Evolutionary conservation across 495 filamentous ascomycete genomes (phyloP).

Genomic region (Aspergillus haitiensis): DNA sequence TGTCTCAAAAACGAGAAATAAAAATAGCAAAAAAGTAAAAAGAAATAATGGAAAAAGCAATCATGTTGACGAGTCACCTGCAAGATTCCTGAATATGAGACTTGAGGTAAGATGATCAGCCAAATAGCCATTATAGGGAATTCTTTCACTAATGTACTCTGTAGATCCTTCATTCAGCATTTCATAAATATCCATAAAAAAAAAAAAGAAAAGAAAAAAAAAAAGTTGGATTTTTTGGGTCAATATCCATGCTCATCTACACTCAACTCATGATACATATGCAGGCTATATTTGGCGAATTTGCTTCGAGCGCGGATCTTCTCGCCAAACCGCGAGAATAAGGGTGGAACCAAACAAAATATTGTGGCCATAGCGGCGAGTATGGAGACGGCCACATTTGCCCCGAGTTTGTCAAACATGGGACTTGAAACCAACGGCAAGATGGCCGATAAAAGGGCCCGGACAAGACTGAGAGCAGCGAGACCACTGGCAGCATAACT

Average conservation of each 20-base stretch:
- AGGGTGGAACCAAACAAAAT: constrained; percentile 46
- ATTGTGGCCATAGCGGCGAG: constrained; percentile 47
- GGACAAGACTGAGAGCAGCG: constrained; percentile 49
- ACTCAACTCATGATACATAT: constrained; percentile 37
- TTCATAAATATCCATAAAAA: not conserved
- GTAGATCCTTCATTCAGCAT: not conserved
- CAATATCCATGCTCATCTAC: constrained; percentile 29
- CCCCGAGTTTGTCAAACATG: constrained; percentile 44
- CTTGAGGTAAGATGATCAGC: not conserved
- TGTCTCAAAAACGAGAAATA: not conserved
- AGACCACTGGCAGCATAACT: constrained; percentile 55
- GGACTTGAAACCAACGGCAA: constrained; percentile 50
- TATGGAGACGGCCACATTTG: constrained; percentile 47
- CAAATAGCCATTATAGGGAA: not conserved
- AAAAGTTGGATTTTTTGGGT: not conserved
- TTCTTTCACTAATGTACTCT: not conserved
- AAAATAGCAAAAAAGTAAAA: not conserved
- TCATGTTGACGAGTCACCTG: constrained; percentile 19
- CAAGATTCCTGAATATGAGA: constrained; percentile 8
- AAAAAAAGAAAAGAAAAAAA: not conserved
- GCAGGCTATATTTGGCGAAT: constrained; percentile 50
- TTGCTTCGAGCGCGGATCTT: constrained; percentile 44
- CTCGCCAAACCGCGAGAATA: constrained; percentile 49
- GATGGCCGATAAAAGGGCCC: constrained; percentile 46
- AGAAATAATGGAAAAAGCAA: not conserved